These are phyloP conservation scores for Intubia oerlemansii DNA, from an alignment of 2,329 filamentous ascomycete species.

Conservation along the genomic window DNA sequence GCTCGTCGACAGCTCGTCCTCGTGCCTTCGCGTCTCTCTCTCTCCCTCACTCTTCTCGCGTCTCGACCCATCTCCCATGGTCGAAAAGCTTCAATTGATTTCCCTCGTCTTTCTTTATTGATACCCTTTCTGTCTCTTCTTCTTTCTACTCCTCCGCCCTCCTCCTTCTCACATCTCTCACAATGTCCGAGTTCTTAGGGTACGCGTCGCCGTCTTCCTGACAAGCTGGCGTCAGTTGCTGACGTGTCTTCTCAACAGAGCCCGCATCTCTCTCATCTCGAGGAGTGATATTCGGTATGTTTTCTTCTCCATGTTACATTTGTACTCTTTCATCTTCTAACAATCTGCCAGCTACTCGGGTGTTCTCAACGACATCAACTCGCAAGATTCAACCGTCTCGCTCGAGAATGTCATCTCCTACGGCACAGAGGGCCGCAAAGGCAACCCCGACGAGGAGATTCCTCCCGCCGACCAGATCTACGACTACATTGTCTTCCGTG, in stretches of 20 bases:
- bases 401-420: slow-evolving; percentile 90
- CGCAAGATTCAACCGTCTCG: slow-evolving; percentile 87
- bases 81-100: no score
- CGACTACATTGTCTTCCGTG: slow-evolving; percentile 96
- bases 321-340: neutral
- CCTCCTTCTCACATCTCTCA: no score
- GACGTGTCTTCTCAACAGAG: slow-evolving; percentile 3
- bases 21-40: no score
- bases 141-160: no score
- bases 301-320: neutral
- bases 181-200: slow-evolving; percentile 9
- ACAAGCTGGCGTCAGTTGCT: slow-evolving; percentile 1
- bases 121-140: no score
- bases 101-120: no score
- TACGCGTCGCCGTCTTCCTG: slow-evolving; percentile 1
- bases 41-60: no score
- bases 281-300: slow-evolving; percentile 8
- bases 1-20: no score
- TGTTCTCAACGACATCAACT: slow-evolving; percentile 93
- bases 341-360: slow-evolving; percentile 60
- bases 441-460: slow-evolving; percentile 61
- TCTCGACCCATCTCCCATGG: no score
- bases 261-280: slow-evolving; percentile 9
- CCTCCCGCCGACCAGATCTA: slow-evolving; percentile 72
- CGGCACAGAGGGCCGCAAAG: slow-evolving; percentile 78